phyloP scores from a whole-genome alignment of 192 early-diverging fungal genomes.

The Gonapodya prolifera region DNA sequence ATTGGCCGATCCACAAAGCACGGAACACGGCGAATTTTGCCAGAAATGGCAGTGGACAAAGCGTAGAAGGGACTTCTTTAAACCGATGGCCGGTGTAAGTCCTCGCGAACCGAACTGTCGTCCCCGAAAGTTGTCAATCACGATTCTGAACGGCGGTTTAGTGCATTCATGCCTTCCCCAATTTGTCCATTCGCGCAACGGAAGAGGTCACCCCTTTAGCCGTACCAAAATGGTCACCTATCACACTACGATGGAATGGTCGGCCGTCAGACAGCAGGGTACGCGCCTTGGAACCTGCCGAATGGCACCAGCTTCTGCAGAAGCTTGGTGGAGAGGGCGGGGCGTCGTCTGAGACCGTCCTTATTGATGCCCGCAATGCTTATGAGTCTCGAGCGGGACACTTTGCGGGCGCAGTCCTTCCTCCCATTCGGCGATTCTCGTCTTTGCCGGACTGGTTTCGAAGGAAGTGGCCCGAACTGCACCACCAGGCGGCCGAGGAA shows the following conservation, averaged over 20 bases:
- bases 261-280: background rate
- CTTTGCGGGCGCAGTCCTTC: constrained; percentile 40
- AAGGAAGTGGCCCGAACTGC: constrained; percentile 13
- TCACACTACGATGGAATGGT: background rate
- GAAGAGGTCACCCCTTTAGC: background rate
- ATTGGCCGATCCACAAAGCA: too few species aligned
- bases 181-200: background rate
- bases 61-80: background rate
- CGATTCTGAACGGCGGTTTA: too few species aligned
- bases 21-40: background rate
- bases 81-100: background rate
- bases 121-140: too few species aligned
- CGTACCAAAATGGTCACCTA: background rate
- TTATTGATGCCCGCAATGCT: constrained; percentile 53
- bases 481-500: background rate
- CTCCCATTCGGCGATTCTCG: constrained; percentile 52
- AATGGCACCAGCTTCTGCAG: constrained; percentile 33
- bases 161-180: background rate
- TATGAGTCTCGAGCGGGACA: constrained; percentile 52
- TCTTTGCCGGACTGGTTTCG: constrained; percentile 43
- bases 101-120: background rate
- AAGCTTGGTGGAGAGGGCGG: background rate
- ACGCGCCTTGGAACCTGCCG: constrained; percentile 16
- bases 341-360: constrained; percentile 6
- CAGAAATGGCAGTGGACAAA: background rate